A percentile compares a stretch with the other conserved stretches of the same genome.
phyloP scores from a whole-genome alignment of 139 green algal genomes.

The Tetradesmus obliquus region DNA sequence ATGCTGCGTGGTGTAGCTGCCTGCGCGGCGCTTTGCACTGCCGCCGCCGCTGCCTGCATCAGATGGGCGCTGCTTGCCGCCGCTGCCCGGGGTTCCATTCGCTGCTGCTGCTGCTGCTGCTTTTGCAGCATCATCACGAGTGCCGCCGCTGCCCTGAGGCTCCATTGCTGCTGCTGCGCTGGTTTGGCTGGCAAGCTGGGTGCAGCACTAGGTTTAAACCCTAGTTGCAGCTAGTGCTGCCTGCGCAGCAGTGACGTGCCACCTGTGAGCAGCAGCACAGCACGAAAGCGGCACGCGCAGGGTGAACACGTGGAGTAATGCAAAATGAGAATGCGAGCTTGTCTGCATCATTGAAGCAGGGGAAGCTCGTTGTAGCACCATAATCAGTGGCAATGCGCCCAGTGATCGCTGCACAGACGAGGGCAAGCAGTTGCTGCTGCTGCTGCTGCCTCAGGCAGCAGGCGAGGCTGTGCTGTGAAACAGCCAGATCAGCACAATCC shows the following conservation, averaged over 20 bases:
- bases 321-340: no score
- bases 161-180: slow-evolving; percentile 30
- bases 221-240: not conserved
- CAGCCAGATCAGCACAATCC: no score
- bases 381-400: no score
- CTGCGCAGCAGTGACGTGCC: not conserved
- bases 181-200: slow-evolving; percentile 4
- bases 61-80: slow-evolving; percentile 19
- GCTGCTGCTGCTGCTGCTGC: slow-evolving; percentile 25
- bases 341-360: no score
- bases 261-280: not conserved
- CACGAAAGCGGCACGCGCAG: not conserved
- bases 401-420: no score
- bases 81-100: not conserved
- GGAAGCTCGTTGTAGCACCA: no score
- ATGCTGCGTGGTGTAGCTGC: slow-evolving; percentile 15
- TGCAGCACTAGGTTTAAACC: not conserved
- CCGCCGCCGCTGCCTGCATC: not conserved
- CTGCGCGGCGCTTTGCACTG: not conserved
- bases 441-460: no score
- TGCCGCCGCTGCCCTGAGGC: slow-evolving; percentile 8
- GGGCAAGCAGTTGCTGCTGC: no score
- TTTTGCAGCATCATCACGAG: not conserved
- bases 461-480: no score
- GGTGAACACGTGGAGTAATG: no score